Evolutionary conservation across 495 filamentous ascomycete species (phyloP).

Genomic region (Daldinia grandis): DNA sequence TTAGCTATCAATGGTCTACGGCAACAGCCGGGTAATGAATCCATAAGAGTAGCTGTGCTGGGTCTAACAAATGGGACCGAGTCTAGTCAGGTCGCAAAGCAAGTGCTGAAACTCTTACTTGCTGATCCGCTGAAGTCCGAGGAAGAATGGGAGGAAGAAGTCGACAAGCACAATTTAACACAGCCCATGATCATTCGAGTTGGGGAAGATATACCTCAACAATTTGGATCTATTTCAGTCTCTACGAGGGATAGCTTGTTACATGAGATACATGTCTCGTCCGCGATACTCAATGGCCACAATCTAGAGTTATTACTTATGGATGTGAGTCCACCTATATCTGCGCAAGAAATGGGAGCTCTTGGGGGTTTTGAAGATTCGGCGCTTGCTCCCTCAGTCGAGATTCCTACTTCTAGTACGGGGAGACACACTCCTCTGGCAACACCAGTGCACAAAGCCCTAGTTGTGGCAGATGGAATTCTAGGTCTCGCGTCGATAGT

Average conservation of each 20-base stretch:
- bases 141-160: constrained; percentile 73
- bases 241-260: constrained; percentile 47
- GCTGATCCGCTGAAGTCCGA: constrained; percentile 76
- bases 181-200: constrained; percentile 59
- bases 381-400: constrained; percentile 76
- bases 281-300: constrained; percentile 69
- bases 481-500: constrained; percentile 53
- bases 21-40: constrained; percentile 64
- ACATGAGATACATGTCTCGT: constrained; percentile 66
- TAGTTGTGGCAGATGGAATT: constrained; percentile 76
- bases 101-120: constrained; percentile 74
- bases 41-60: constrained; percentile 76
- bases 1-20: constrained; percentile 81
- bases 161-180: constrained; percentile 58
- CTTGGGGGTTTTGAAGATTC: constrained; percentile 58
- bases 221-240: constrained; percentile 37
- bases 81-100: constrained; percentile 54
- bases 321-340: constrained; percentile 56
- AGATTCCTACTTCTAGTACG: constrained; percentile 67
- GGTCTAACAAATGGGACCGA: constrained; percentile 49
- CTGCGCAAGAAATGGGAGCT: constrained; percentile 45
- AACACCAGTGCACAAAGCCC: constrained; percentile 84
- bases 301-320: constrained; percentile 84
- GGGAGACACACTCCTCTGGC: constrained; percentile 70
- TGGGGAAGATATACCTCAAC: constrained; percentile 33